Evolutionary conservation across 148 eudicot genomes (phyloP), one percentile per base, ranked within the genome.

Genomic region (Persicaria maculosa): DNA sequence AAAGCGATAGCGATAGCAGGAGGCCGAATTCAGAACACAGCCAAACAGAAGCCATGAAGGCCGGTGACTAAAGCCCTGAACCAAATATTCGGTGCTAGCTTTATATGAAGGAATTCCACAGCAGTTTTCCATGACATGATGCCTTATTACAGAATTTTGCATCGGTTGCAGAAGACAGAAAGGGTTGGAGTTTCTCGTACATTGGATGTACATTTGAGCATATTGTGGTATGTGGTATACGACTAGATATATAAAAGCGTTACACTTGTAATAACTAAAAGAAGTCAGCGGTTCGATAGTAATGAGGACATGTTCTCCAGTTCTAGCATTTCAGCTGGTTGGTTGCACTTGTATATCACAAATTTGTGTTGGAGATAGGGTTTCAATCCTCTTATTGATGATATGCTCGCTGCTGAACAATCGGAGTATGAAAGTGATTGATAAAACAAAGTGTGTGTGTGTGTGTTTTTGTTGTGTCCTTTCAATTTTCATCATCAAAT

Each of bases 1-100:
- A 52, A n/a, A 75, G 72, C 17, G 52, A 75, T 68, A 76, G 77
- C 53, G 80, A 81, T 74, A 73, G 47, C 70, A 40, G 47, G 47
- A 43, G 70, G 19, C 70, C 40, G 17, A 58, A 19, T 58, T 19
- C 64, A 19, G 64, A 58, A 20, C 25, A 8, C 2, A 65, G 70
- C 70, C 17, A n/a, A 7, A 14, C 46, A 65, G 46, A 65, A 7
- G 46, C 40, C 40, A 64, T 36, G 36, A 12, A 64, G 17, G 0
- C 6, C 43, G 17, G 40, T 31, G 40, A 31, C 40, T 31, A 31
- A 31, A 31, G 3, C 40, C 40, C 40, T 31, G 40, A 31, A 31
- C 40, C 40, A 4, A 25, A 25, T 1, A 25, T 11, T 4, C 31
- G 31, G 31, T 31, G 15, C 44, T 58, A 55, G 17, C 2, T 64